Evolutionary conservation across 345 rosid species (phyloP).

Genomic region (Citrus maxima): DNA sequence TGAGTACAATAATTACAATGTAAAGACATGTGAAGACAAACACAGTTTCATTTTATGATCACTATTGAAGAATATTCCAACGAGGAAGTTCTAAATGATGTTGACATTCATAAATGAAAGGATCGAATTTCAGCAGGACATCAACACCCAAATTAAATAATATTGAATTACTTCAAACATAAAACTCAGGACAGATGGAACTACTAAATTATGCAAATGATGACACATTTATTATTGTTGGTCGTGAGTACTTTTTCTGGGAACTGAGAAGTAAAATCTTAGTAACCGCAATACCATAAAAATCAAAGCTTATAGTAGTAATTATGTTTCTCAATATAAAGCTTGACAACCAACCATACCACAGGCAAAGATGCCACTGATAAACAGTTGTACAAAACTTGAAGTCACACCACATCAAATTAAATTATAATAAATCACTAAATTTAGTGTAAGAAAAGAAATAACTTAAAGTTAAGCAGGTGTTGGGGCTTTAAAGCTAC

Average conservation of each 20-base stretch:
- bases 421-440: neutral
- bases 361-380: neutral
- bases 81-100: neutral
- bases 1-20: neutral
- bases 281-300: neutral
- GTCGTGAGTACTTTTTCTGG: neutral
- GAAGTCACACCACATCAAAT: neutral
- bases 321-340: constrained; percentile 1
- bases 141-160: neutral
- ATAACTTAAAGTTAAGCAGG: no score
- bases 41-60: neutral
- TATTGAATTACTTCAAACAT: neutral
- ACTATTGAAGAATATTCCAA: neutral
- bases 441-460: neutral
- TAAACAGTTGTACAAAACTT: neutral
- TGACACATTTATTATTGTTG: neutral
- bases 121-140: neutral
- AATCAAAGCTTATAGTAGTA: neutral
- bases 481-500: neutral
- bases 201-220: neutral
- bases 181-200: neutral
- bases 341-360: neutral
- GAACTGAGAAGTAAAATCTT: neutral
- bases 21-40: neutral
- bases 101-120: neutral